Percentiles rank a stretch among this genome's conserved stretches.
These are phyloP conservation scores for Mycena latifolia DNA, from an alignment of 768 basidiomycete species.

Conservation along the genomic window DNA sequence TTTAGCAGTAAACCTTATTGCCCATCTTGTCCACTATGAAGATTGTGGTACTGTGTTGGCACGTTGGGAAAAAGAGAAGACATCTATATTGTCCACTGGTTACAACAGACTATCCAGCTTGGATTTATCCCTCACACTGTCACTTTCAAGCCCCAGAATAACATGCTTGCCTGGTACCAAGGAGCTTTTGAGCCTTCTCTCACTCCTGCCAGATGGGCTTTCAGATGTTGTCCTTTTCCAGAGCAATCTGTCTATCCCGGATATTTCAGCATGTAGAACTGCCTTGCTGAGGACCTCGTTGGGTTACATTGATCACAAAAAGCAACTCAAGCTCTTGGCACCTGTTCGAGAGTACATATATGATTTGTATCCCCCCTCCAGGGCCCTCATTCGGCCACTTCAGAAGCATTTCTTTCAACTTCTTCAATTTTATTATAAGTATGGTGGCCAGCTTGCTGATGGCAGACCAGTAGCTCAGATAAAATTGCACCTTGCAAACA, in stretches of 20 bases:
- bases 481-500: background rate
- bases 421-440: no score
- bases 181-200: background rate
- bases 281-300: background rate
- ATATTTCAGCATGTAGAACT: background rate
- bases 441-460: no score
- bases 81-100: conserved; percentile 14
- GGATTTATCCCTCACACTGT: conserved; percentile 20
- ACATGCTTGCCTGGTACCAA: background rate
- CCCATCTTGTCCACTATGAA: conserved; percentile 11
- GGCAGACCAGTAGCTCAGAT: background rate
- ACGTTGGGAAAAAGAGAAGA: conserved; percentile 16
- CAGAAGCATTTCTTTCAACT: background rate
- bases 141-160: conserved; percentile 13
- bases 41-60: background rate
- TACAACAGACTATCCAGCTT: conserved; percentile 8
- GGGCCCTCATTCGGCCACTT: background rate
- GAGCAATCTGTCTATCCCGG: background rate
- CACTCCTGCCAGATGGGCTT: conserved; percentile 11
- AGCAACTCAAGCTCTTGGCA: background rate
- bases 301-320: background rate
- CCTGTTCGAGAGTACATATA: conserved; percentile 1
- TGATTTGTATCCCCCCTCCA: background rate
- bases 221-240: conserved; percentile 4
- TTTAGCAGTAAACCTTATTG: conserved; percentile 20